Conservation (phyloP, 768 basidiomycete species). For the Termitomyces sp. region DNA sequence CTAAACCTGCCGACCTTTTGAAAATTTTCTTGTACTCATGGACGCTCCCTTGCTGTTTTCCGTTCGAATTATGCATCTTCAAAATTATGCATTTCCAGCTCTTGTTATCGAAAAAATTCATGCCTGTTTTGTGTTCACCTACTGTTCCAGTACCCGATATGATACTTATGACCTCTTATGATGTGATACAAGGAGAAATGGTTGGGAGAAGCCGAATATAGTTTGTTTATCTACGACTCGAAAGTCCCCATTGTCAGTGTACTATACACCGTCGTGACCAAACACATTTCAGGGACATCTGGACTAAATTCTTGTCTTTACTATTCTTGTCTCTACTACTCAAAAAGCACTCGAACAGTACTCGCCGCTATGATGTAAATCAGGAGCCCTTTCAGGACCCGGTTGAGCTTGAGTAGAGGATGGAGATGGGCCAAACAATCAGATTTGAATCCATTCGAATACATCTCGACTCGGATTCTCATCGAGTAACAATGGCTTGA, state of each 20-base stretch:
- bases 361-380: too few species aligned
- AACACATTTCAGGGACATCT: neutral
- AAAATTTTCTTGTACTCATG: neutral
- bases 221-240: neutral
- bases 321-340: too few species aligned
- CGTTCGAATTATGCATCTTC: neutral
- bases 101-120: neutral
- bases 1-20: neutral
- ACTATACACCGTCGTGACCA: too few species aligned
- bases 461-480: too few species aligned
- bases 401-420: too few species aligned
- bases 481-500: too few species aligned
- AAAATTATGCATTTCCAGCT: neutral
- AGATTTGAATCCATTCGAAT: too few species aligned
- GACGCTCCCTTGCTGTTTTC: neutral
- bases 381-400: too few species aligned
- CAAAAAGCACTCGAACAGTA: too few species aligned
- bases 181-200: neutral
- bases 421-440: too few species aligned
- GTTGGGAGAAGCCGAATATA: neutral
- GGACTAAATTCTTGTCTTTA: neutral
- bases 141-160: neutral
- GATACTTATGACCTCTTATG: neutral
- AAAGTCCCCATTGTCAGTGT: too few species aligned
- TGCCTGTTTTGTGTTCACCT: neutral